These are phyloP conservation scores for Phytopythium sindhum DNA, from an alignment of 352 stramenopile genomes.

Conservation along the genomic window DNA sequence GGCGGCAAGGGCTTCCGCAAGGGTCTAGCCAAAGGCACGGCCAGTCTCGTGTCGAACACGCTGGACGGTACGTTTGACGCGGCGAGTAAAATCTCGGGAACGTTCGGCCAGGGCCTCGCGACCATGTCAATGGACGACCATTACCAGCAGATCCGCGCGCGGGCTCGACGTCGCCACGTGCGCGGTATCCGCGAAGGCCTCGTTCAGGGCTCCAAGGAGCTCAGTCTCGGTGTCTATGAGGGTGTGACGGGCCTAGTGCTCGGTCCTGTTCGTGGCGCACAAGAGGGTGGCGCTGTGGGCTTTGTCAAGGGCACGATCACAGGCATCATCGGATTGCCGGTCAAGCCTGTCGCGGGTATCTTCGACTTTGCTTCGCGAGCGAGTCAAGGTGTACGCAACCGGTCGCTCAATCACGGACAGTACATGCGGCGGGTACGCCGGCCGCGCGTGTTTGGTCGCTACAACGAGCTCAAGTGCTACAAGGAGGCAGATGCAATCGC, in stretches of 20 bases:
- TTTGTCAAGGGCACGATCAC: constrained; percentile 87
- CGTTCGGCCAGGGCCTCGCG: constrained; percentile 83
- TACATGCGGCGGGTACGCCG: constrained; percentile 75
- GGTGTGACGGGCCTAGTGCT: constrained; percentile 79
- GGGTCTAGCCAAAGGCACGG: constrained; percentile 82
- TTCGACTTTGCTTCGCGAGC: constrained; percentile 89
- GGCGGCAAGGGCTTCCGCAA: constrained; percentile 85
- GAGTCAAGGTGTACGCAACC: constrained; percentile 81
- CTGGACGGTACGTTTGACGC: constrained; percentile 86
- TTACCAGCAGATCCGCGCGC: constrained; percentile 83
- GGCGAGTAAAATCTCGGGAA: constrained; percentile 86
- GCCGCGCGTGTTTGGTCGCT: constrained; percentile 85
- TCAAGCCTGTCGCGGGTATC: constrained; percentile 86
- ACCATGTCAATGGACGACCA: constrained; percentile 86
- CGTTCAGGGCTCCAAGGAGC: constrained; percentile 79
- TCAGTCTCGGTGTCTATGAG: constrained; percentile 83
- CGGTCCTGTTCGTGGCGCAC: constrained; percentile 76
- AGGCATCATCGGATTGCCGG: constrained; percentile 80
- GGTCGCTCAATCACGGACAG: constrained; percentile 75
- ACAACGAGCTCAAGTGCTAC: constrained; percentile 88
- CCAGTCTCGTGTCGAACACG: constrained; percentile 85
- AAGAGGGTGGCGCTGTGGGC: constrained; percentile 74
- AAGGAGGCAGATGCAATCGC: constrained; percentile 86
- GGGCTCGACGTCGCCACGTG: constrained; percentile 73
- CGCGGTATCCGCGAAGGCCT: constrained; percentile 76